A percentile compares a stretch with the other conserved stretches of the same genome.
These are phyloP conservation scores for Didymella pinodella DNA, from an alignment of 2,329 filamentous ascomycete genomes.

Conservation along the genomic window DNA sequence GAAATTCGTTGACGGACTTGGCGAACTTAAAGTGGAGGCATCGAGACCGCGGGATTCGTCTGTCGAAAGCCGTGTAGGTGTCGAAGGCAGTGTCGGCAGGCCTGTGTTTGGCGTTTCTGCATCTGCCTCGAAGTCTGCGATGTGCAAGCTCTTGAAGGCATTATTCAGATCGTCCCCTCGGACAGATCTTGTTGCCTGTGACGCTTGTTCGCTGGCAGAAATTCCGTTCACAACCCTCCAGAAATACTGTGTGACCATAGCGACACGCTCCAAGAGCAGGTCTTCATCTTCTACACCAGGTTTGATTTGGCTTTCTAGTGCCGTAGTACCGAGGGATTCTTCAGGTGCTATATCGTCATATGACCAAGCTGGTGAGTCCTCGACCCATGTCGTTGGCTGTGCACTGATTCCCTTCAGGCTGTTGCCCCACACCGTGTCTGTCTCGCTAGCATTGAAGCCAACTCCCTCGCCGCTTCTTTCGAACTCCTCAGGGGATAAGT, in stretches of 20 bases:
- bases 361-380: neutral
- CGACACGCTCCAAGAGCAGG: neutral
- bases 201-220: neutral
- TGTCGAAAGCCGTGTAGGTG: neutral
- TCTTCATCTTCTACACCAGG: neutral
- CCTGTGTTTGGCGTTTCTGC: neutral
- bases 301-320: neutral
- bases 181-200: neutral
- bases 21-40: no score
- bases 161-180: neutral
- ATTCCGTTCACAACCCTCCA: slow-evolving; percentile 2
- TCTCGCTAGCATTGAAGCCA: slow-evolving; percentile 11
- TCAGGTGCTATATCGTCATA: neutral
- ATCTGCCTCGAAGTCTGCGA: neutral
- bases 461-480: neutral
- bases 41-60: neutral
- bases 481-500: slow-evolving; percentile 17
- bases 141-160: neutral
- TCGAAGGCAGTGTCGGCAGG: neutral
- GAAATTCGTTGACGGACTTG: no score
- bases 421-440: slow-evolving; percentile 17
- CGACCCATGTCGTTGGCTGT: neutral
- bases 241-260: slow-evolving; percentile 3
- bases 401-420: neutral
- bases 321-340: no score